Evolutionary conservation across 75 land plant genomes (phyloP), one percentile per base, ranked within the genome.

Genomic region (Chamaecyparis obtusa): DNA sequence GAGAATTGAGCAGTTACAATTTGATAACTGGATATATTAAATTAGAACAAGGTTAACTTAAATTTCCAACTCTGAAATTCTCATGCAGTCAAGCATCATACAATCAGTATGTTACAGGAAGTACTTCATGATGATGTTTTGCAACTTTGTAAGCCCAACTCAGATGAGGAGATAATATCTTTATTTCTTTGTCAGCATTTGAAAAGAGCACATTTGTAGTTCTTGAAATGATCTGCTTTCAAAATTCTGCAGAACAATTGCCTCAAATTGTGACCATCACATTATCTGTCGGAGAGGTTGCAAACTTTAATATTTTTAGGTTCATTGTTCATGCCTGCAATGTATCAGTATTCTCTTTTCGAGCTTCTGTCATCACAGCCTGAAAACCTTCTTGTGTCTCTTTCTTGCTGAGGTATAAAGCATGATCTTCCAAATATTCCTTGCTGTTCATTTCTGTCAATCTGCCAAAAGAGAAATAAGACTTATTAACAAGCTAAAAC

Each of bases 361-460:
- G 83, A 81, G 51, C 48, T 81, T 44, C 83, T 81, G 51, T 10
- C 46, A n/a, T 44, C 32, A n/a, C 13, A 16, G n/a, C 46, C 30
- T 81, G 30, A 37, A 46, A 10, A 24, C 83, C 30, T 81, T 81
- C n/a, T 81, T n/a, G 21, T 10, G 48, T 81, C 49, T 46, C 83
- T 32, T 32, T 74, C 15, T 24, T 32, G 76, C 33, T 74, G 15
- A 46, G 32, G 5, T 13, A 32, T n/a, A 27, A 89, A 24, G 96
- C 93, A 89, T 94, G 94, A 41, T 94, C 96, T 83, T 97, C 98
- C 46, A 96, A 64, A 87, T 96, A 97, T 64, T 96, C 96, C 86
- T 86, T 93, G 93, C 98, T 96, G 80, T 97, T 94, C 96, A 97
- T 93, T 88, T 97, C 99, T 33, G 92, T 96, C 86, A 97, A 90